phyloP scores from a whole-genome alignment of 371 early-diverging fungal genomes.

The Apophysomyces sp. region DNA sequence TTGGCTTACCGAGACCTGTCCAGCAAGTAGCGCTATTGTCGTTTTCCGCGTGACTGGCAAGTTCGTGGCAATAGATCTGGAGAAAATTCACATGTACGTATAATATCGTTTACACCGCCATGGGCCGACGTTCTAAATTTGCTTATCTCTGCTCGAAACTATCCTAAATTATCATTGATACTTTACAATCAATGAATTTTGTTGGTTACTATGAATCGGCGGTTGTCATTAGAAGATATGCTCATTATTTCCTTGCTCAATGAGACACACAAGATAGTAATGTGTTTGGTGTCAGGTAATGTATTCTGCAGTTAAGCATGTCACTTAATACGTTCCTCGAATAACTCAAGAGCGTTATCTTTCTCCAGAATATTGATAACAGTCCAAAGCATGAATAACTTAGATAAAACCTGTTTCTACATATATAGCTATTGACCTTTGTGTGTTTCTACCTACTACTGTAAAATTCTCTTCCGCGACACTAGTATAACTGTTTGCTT shows the following conservation, averaged over 20 bases:
- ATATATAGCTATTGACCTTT: not conserved
- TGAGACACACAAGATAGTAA: not conserved
- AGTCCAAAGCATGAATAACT: not conserved
- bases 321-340: not conserved
- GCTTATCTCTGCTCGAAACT: not conserved
- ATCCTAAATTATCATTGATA: not conserved
- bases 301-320: not conserved
- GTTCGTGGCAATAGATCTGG: not conserved
- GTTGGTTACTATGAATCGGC: not conserved
- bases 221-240: not conserved
- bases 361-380: not conserved
- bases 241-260: not conserved
- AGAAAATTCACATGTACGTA: not conserved
- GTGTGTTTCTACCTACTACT: not conserved
- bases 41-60: not conserved
- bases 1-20: not conserved
- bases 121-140: not conserved
- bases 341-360: not conserved
- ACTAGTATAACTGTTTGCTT: not conserved
- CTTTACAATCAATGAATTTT: not conserved
- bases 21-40: not conserved
- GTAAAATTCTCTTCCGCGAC: not conserved
- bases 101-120: not conserved
- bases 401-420: not conserved
- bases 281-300: not conserved